Conservation (phyloP, 2,329 filamentous ascomycete species). For the Colletotrichum sp. region DNA sequence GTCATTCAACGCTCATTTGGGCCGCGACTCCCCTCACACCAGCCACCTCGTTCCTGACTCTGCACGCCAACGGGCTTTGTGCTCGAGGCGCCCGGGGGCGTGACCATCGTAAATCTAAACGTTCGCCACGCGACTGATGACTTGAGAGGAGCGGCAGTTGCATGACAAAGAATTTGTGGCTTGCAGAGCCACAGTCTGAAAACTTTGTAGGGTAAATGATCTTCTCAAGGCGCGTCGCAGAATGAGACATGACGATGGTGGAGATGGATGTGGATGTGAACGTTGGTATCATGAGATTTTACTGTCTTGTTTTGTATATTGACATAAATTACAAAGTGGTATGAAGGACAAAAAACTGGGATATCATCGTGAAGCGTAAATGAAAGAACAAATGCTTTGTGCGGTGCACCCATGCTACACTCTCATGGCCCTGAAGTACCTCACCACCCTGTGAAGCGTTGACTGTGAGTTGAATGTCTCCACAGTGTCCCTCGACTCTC, state of each 20-base stretch:
- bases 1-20: not conserved
- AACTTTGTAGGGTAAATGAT: not conserved
- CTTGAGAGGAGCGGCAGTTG: not conserved
- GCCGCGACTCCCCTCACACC: not conserved
- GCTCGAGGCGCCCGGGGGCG: not conserved
- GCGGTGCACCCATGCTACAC: not conserved
- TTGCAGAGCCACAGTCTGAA: not conserved
- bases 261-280: not conserved
- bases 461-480: slow-evolving; percentile 9
- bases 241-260: not conserved
- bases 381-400: not conserved
- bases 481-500: slow-evolving; percentile 6
- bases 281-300: not conserved
- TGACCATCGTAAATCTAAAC: not conserved
- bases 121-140: not conserved
- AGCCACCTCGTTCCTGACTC: not conserved
- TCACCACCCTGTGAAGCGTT: not conserved
- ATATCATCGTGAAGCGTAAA: not conserved
- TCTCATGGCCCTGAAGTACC: slow-evolving; percentile 8
- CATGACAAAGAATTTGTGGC: not conserved
- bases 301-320: not conserved
- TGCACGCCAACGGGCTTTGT: not conserved
- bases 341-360: not conserved
- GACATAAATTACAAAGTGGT: not conserved
- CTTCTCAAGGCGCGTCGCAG: not conserved